Conservation (phyloP, 371 early-diverging fungal species). For the Edhazardia aedis region DNA sequence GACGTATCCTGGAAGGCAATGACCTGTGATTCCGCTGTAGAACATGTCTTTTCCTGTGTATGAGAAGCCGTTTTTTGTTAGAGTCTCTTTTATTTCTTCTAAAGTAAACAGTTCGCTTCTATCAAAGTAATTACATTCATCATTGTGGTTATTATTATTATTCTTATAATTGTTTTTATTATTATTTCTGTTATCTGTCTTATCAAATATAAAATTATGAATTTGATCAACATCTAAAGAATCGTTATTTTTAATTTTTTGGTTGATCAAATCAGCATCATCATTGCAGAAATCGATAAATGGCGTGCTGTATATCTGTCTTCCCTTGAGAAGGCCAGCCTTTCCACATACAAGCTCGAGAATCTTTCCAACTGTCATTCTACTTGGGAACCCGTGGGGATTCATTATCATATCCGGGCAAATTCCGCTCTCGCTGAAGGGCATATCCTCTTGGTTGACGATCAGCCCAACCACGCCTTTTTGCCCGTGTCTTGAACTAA, state of each 20-base stretch:
- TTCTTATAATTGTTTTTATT: background rate
- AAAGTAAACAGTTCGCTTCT: conserved; percentile 62
- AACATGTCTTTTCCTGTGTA: conserved; percentile 92
- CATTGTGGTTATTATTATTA: background rate
- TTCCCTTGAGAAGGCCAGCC: conserved; percentile 75
- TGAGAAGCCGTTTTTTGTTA: conserved; percentile 75
- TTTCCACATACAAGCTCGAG: conserved; percentile 89
- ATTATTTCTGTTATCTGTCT: background rate
- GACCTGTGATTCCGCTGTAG: conserved; percentile 56
- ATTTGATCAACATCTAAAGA: background rate
- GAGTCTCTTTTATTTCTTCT: conserved; percentile 71
- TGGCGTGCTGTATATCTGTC: conserved; percentile 78
- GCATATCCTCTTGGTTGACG: conserved; percentile 88
- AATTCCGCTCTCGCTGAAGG: conserved; percentile 81
- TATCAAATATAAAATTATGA: background rate
- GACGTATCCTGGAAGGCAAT: conserved; percentile 70
- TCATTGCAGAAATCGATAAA: conserved; percentile 9
- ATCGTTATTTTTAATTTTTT: too few relatives aligned
- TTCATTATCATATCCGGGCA: conserved; percentile 97
- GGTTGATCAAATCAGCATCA: background rate
- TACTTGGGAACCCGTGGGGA: conserved; percentile 97
- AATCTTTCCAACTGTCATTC: conserved; percentile 99
- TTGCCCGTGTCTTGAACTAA: conserved; percentile 95
- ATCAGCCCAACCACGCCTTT: conserved; percentile 94
- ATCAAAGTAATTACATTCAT: background rate